A percentile compares a stretch with the other conserved stretches of the same genome.
These are phyloP conservation scores for Xylariaceae sp. DNA, from an alignment of 2,329 filamentous ascomycete genomes.

Conservation along the genomic window DNA sequence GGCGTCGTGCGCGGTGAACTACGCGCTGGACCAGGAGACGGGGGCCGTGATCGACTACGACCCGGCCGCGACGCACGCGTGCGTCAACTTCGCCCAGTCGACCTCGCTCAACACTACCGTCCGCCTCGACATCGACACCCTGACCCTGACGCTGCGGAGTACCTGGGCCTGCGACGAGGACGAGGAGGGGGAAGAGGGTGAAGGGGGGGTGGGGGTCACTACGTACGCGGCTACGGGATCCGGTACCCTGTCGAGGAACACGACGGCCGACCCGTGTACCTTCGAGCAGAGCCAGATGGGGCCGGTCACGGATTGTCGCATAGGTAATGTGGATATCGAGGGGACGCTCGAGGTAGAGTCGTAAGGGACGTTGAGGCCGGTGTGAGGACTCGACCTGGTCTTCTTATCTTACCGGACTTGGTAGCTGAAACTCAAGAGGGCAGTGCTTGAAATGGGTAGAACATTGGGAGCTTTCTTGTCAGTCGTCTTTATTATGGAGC, in stretches of 20 bases:
- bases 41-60: conserved; percentile 2
- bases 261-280: not conserved
- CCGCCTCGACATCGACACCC: conserved; percentile 2
- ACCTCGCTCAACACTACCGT: conserved; percentile 1
- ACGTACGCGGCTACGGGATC: not conserved
- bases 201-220: no score
- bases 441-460: no score
- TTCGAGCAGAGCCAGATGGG: not conserved
- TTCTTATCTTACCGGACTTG: no score
- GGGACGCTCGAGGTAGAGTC: not conserved
- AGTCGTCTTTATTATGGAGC: no score
- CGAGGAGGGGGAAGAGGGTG: no score
- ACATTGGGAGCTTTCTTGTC: no score
- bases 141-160: not conserved
- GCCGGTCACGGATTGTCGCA: not conserved
- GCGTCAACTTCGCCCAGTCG: conserved; percentile 1
- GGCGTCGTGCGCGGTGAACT: conserved; percentile 4
- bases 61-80: conserved; percentile 1
- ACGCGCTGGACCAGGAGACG: not conserved
- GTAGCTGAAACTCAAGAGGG: no score
- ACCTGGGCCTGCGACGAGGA: conserved; percentile 1
- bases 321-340: not conserved
- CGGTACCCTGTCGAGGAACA: not conserved
- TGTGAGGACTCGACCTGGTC: no score
- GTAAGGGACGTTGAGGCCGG: no score